Conservation (phyloP, 345 rosid genomes). For the Mallotus nudiflorus region DNA sequence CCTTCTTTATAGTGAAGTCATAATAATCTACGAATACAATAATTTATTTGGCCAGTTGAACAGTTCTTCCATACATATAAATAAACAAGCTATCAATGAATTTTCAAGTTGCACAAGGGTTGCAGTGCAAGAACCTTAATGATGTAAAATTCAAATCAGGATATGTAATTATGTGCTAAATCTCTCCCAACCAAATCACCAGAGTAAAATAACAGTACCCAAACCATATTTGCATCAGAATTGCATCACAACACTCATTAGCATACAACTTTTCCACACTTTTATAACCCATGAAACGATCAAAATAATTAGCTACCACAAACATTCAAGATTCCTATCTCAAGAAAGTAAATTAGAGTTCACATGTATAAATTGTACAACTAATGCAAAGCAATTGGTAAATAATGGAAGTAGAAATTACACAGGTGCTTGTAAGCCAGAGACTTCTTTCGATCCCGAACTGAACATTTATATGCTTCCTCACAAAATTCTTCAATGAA, state of each 20-base stretch:
- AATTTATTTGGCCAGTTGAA: too few species aligned
- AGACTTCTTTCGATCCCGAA: slow-evolving; percentile 54
- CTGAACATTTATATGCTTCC: slow-evolving; percentile 55
- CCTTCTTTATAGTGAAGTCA: too few species aligned
- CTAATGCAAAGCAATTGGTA: neutral
- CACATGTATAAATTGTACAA: neutral
- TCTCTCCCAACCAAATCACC: neutral
- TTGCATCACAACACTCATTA: neutral
- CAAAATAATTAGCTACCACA: neutral
- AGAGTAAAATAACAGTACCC: neutral
- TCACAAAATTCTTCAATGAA: slow-evolving; percentile 63
- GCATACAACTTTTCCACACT: too few species aligned
- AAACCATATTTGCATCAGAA: neutral
- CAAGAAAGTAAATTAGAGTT: neutral
- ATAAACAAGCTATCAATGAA: neutral
- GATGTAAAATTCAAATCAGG: neutral
- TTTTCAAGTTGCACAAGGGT: neutral
- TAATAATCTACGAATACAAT: too few species aligned
- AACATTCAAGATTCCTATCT: neutral
- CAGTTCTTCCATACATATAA: slow-evolving; percentile 2
- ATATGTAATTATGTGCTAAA: neutral
- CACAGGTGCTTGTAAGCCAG: slow-evolving; percentile 77
- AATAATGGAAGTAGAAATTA: slow-evolving; percentile 16
- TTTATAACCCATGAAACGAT: neutral
- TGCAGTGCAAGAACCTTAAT: neutral